Evolutionary conservation across 257 asterid genomes (phyloP).

Genomic region (Nicotiana obtusifolia): DNA sequence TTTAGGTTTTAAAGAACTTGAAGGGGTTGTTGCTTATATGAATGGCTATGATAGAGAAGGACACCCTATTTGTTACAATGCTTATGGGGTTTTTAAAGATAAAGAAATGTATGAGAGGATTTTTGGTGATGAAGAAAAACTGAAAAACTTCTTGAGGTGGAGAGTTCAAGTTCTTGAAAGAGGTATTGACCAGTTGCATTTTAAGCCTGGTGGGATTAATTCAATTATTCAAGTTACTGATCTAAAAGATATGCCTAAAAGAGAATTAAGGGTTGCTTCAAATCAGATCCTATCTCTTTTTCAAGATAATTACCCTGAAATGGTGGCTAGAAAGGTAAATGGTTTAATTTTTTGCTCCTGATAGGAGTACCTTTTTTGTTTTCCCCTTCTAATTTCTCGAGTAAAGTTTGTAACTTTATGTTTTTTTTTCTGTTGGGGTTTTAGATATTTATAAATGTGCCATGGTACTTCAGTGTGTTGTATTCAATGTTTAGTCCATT

Average conservation of each 20-base stretch:
- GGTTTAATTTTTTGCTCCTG: no score
- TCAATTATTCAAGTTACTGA: slow-evolving; percentile 67
- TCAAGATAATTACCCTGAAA: slow-evolving; percentile 92
- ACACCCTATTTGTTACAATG: slow-evolving; percentile 87
- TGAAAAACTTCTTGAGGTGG: slow-evolving; percentile 56
- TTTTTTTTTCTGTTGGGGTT: not conserved
- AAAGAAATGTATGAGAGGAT: slow-evolving; percentile 52
- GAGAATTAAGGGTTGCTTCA: slow-evolving; percentile 78
- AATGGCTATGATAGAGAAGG: slow-evolving; percentile 52
- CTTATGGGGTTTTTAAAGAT: slow-evolving; percentile 78
- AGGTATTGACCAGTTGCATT: slow-evolving; percentile 57
- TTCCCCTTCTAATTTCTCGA: not conserved
- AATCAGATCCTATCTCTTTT: slow-evolving; percentile 76
- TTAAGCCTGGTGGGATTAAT: slow-evolving; percentile 81
- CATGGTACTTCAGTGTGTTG: slow-evolving; percentile 91
- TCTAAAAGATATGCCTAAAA: slow-evolving; percentile 79
- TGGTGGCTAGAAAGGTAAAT: slow-evolving; percentile 85
- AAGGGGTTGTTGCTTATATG: slow-evolving; percentile 76
- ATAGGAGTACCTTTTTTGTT: no score
- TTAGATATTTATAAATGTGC: slow-evolving; percentile 83
- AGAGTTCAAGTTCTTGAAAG: slow-evolving; percentile 66
- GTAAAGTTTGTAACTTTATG: not conserved
- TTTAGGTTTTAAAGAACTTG: slow-evolving; percentile 75
- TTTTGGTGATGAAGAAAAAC: slow-evolving; percentile 64
- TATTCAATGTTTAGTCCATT: slow-evolving; percentile 94